These are phyloP conservation scores for Margaritispora aquatica DNA, from an alignment of 495 filamentous ascomycete species.

Conservation along the genomic window DNA sequence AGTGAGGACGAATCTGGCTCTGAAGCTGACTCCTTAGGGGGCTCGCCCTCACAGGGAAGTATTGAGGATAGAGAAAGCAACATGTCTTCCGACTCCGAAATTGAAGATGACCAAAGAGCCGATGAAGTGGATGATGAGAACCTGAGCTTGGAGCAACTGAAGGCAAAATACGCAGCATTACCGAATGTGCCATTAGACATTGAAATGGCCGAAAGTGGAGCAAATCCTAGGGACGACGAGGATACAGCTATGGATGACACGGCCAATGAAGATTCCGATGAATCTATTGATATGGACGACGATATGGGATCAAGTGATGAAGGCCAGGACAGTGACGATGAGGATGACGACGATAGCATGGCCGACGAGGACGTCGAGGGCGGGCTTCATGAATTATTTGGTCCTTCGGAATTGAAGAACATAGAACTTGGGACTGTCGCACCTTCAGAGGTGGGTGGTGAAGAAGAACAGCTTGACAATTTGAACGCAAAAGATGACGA, in stretches of 20 bases:
- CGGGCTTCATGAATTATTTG: slow-evolving; percentile 62
- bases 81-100: slow-evolving; percentile 62
- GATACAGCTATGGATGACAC: slow-evolving; percentile 3
- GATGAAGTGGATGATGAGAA: slow-evolving; percentile 61
- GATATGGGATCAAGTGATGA: slow-evolving; percentile 68
- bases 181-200: slow-evolving; percentile 28
- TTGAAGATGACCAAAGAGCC: slow-evolving; percentile 42
- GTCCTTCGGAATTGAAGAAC: slow-evolving; percentile 24
- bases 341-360: slow-evolving; percentile 44
- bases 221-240: slow-evolving; percentile 7
- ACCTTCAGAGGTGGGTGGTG: neutral
- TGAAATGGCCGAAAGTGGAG: slow-evolving; percentile 13
- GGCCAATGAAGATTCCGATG: slow-evolving; percentile 61
- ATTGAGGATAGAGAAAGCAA: slow-evolving; percentile 57
- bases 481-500: neutral
- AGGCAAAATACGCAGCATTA: slow-evolving; percentile 71
- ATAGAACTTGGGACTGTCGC: slow-evolving; percentile 7
- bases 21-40: slow-evolving; percentile 42
- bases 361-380: slow-evolving; percentile 34
- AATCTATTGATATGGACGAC: slow-evolving; percentile 85
- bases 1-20: slow-evolving; percentile 25
- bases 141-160: slow-evolving; percentile 73
- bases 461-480: neutral
- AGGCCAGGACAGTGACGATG: slow-evolving; percentile 41
- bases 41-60: slow-evolving; percentile 39